These are phyloP conservation scores for Flaveria sonorensis DNA, from an alignment of 129 eudicot species.

Conservation along the genomic window DNA sequence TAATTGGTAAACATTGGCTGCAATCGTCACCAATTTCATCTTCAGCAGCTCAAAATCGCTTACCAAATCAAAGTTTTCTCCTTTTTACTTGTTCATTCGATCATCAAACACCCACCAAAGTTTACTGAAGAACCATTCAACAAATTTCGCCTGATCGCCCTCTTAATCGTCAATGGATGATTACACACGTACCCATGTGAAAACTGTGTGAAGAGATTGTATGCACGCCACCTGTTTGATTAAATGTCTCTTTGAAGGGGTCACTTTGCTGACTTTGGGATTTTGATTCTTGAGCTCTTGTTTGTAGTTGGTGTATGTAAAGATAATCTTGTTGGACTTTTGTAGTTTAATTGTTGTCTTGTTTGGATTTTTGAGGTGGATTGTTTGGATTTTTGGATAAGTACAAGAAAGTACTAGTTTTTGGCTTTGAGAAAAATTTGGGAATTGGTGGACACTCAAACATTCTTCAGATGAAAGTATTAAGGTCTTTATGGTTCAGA, in stretches of 20 bases:
- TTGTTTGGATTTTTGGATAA: conserved; percentile 28
- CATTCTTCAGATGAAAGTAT: conserved; percentile 32
- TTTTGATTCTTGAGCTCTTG: conserved; percentile 4
- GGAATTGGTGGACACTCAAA: conserved; percentile 18
- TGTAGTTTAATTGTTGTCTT: conserved; percentile 25
- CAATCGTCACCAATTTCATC: conserved; percentile 29
- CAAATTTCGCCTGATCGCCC: conserved; percentile 24
- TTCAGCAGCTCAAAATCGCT: conserved; percentile 14
- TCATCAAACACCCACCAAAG: conserved; percentile 21
- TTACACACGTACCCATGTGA: too few relatives aligned
- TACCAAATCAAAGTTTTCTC: conserved; percentile 34
- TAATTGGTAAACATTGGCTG: conserved; percentile 6
- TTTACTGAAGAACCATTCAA: conserved; percentile 22
- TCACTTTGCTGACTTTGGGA: conserved; percentile 14
- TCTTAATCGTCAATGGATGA: conserved; percentile 26
- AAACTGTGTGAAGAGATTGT: background rate
- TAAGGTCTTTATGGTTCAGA: conserved; percentile 27
- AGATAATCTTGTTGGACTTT: conserved; percentile 6
- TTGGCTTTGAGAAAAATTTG: conserved; percentile 29
- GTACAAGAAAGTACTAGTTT: conserved; percentile 21
- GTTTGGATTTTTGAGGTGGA: conserved; percentile 26
- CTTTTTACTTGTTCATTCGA: conserved; percentile 11
- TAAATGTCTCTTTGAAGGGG: conserved; percentile 19
- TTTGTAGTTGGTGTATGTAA: conserved; percentile 15
- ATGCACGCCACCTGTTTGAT: conserved; percentile 28